Evolutionary conservation across 495 filamentous ascomycete species (phyloP).

Genomic region (Tuber calosporum): DNA sequence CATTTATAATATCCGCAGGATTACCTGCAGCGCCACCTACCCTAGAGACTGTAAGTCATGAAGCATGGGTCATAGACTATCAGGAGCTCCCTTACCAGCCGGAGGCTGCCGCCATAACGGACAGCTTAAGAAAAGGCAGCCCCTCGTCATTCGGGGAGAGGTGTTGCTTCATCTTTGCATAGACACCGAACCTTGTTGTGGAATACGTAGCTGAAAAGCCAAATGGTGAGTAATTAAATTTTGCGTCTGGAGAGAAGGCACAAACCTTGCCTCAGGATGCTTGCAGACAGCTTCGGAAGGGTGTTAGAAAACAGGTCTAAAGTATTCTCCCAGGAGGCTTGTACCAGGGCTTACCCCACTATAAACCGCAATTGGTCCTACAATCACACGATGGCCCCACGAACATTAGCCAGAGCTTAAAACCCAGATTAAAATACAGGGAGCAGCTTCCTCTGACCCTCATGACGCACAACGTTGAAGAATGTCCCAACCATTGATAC

Average conservation of each 20-base stretch:
- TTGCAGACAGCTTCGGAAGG: conserved; percentile 66
- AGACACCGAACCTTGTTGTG: conserved; percentile 87
- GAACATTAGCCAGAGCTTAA: background rate
- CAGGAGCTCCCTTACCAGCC: conserved; percentile 54
- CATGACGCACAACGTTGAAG: conserved; percentile 56
- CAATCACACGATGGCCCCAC: conserved; percentile 15
- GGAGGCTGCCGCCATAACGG: conserved; percentile 72
- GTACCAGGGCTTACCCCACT: conserved; percentile 54
- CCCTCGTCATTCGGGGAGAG: conserved; percentile 50
- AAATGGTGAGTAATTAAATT: conserved; percentile 7
- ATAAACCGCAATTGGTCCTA: conserved; percentile 66
- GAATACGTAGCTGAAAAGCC: conserved; percentile 58
- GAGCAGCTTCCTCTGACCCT: conserved; percentile 24
- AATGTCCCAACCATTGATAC: conserved; percentile 71
- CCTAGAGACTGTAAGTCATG: conserved; percentile 20
- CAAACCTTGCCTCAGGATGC: conserved; percentile 69
- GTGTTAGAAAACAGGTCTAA: background rate
- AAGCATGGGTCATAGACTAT: background rate
- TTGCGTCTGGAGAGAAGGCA: conserved; percentile 4
- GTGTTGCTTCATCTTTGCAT: conserved; percentile 75
- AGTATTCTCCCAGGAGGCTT: conserved; percentile 1
- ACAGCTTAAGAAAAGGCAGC: conserved; percentile 61
- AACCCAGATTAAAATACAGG: background rate
- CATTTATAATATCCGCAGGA: conserved; percentile 90
- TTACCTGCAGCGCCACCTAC: conserved; percentile 86